phyloP scores from a whole-genome alignment of 768 basidiomycete genomes.

The Rickenella mellea region DNA sequence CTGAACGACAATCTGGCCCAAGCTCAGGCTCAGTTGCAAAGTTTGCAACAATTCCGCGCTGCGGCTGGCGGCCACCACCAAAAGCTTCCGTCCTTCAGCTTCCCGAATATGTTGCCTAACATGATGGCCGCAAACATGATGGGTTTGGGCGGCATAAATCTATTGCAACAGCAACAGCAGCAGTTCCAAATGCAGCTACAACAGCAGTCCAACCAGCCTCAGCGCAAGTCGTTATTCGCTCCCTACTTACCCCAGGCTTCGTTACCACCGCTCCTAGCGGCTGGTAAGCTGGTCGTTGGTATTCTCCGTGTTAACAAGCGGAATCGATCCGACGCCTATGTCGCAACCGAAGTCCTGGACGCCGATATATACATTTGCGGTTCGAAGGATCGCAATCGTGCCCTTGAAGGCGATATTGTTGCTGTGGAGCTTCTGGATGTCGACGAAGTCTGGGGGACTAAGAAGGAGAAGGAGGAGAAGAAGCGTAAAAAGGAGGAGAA shows the following conservation, averaged over 20 bases:
- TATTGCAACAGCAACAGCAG: constrained; percentile 88
- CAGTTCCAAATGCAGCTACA: constrained; percentile 95
- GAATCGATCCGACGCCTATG: constrained; percentile 97
- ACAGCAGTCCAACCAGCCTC: constrained; percentile 84
- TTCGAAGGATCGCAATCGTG: constrained; percentile 96
- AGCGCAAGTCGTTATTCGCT: constrained; percentile 96
- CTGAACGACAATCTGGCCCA: constrained; percentile 85
- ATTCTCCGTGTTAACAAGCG: constrained; percentile 97
- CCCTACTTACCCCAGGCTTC: constrained; percentile 98
- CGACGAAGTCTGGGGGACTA: constrained; percentile 96
- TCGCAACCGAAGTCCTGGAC: constrained; percentile 94
- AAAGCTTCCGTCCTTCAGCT: constrained; percentile 96
- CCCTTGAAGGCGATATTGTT: constrained; percentile 96
- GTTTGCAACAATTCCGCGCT: constrained; percentile 93
- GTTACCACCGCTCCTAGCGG: constrained; percentile 89
- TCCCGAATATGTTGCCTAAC: constrained; percentile 96
- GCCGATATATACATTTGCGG: constrained; percentile 99
- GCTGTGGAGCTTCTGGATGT: constrained; percentile 97
- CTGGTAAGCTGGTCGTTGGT: constrained; percentile 96
- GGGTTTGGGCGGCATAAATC: constrained; percentile 76
- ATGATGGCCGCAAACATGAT: constrained; percentile 97
- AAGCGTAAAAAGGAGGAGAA: constrained; percentile 99
- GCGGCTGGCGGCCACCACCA: constrained; percentile 91
- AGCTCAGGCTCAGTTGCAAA: constrained; percentile 93
- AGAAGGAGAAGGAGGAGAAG: constrained; percentile 99